Evolutionary conservation across 106 monocot species (phyloP).

Genomic region (Platanthera guangdongensis): DNA sequence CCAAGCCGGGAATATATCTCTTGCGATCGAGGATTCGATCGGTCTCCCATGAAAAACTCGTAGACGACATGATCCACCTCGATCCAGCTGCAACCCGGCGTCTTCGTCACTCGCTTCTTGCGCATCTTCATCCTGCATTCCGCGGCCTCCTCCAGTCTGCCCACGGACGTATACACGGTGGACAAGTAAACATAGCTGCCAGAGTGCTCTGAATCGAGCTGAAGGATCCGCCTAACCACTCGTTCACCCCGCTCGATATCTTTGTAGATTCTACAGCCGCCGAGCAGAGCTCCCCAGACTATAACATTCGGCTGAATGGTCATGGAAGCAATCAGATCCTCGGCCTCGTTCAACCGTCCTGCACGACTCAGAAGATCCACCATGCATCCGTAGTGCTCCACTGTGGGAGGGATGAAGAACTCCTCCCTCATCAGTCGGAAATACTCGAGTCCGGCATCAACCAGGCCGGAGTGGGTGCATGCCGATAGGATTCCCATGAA

Average conservation of each 20-base stretch:
- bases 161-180: constrained; percentile 6
- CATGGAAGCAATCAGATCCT: constrained; percentile 26
- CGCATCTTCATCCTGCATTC: constrained; percentile 18
- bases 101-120: constrained; percentile 18
- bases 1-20: constrained; percentile 22
- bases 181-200: constrained; percentile 27
- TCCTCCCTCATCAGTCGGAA: constrained; percentile 24
- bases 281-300: constrained; percentile 25
- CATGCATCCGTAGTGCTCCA: constrained; percentile 29
- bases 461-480: constrained; percentile 20
- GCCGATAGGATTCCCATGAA: constrained; percentile 32
- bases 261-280: constrained; percentile 19
- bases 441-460: constrained; percentile 16
- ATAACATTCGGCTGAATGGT: constrained; percentile 11
- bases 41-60: constrained; percentile 33
- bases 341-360: constrained; percentile 25
- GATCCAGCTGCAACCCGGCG: constrained; percentile 37
- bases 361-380: constrained; percentile 35
- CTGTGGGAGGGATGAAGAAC: constrained; percentile 22
- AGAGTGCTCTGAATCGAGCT: constrained; percentile 19
- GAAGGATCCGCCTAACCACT: constrained; percentile 15
- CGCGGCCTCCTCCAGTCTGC: constrained; percentile 24
- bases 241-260: constrained; percentile 16
- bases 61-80: constrained; percentile 20
- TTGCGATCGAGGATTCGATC: constrained; percentile 10